Percentiles rank a stretch among this genome's conserved stretches.
Evolutionary conservation across 2,329 filamentous ascomycete genomes (phyloP).

Genomic region (Trematosphaeria pertusa): DNA sequence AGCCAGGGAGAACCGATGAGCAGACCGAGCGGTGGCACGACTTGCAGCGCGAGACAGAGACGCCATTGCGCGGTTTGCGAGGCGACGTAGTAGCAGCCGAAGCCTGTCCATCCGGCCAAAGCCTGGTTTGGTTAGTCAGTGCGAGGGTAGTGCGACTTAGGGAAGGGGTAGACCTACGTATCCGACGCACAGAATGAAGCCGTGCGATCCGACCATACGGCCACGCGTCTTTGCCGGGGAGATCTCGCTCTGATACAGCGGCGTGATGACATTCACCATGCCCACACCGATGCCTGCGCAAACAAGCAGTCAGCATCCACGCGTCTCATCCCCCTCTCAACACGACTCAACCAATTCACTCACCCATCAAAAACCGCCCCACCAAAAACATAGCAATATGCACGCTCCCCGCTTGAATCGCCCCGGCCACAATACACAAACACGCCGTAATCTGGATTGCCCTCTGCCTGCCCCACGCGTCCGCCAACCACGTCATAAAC

Average conservation of each 20-base stretch:
- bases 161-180: too few species aligned
- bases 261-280: constrained; percentile 56
- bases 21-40: constrained; percentile 4
- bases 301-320: too few species aligned
- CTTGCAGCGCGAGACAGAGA: constrained; percentile 8
- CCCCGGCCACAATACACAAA: constrained; percentile 1
- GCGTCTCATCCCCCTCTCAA: too few species aligned
- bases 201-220: constrained; percentile 57
- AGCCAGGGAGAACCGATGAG: constrained; percentile 48
- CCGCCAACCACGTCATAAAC: constrained; percentile 2
- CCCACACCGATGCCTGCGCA: constrained; percentile 59
- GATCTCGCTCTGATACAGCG: constrained; percentile 58
- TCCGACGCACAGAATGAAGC: constrained; percentile 49
- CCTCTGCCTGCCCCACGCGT: neutral
- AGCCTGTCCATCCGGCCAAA: constrained; percentile 34
- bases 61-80: constrained; percentile 6
- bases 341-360: too few species aligned
- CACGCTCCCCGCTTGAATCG: constrained; percentile 1
- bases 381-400: constrained; percentile 9
- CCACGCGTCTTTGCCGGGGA: constrained; percentile 58
- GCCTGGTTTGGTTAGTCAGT: too few species aligned
- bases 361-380: constrained; percentile 6
- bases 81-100: constrained; percentile 23
- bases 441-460: neutral
- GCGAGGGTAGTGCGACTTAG: too few species aligned